Percentiles rank a stretch among this genome's conserved stretches.
phyloP scores from a whole-genome alignment of 805 yeast genomes.

The Jamesozyma piceae region DNA sequence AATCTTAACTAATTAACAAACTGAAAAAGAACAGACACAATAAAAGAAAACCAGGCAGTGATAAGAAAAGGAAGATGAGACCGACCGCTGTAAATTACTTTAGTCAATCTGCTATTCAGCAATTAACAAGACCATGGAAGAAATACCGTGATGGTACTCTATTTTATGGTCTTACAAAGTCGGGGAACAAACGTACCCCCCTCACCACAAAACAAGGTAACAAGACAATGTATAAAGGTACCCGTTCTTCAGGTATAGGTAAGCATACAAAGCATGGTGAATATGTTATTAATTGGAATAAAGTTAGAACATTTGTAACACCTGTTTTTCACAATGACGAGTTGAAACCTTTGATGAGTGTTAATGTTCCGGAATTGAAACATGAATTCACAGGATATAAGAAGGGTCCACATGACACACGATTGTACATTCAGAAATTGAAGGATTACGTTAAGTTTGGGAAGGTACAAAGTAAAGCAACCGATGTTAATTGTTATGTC shows the following conservation, averaged over 20 bases:
- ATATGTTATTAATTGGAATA: conserved; percentile 70
- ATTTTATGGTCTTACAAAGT: conserved; percentile 68
- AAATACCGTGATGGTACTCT: conserved; percentile 72
- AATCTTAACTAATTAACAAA: no score
- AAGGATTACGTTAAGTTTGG: conserved; percentile 74
- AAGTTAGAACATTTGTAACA: conserved; percentile 83
- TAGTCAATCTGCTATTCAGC: conserved; percentile 37
- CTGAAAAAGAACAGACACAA: no score
- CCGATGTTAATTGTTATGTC: conserved; percentile 19
- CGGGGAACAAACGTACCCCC: conserved; percentile 76
- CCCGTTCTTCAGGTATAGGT: conserved; percentile 91
- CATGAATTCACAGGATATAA: conserved; percentile 62
- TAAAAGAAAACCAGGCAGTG: no score
- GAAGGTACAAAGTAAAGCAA: conserved; percentile 31
- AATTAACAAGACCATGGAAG: conserved; percentile 81
- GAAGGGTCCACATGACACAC: conserved; percentile 66
- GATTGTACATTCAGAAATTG: conserved; percentile 60
- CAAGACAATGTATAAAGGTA: conserved; percentile 90
- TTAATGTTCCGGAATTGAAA: conserved; percentile 57
- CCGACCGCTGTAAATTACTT: conserved; percentile 39
- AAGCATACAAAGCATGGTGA: conserved; percentile 61
- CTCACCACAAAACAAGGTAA: conserved; percentile 91
- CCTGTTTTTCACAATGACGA: conserved; percentile 42
- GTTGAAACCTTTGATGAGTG: conserved; percentile 71
- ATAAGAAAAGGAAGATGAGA: no score